These are phyloP conservation scores for Onygenales sp. DNA, from an alignment of 2,329 filamentous ascomycete species.

Conservation along the genomic window DNA sequence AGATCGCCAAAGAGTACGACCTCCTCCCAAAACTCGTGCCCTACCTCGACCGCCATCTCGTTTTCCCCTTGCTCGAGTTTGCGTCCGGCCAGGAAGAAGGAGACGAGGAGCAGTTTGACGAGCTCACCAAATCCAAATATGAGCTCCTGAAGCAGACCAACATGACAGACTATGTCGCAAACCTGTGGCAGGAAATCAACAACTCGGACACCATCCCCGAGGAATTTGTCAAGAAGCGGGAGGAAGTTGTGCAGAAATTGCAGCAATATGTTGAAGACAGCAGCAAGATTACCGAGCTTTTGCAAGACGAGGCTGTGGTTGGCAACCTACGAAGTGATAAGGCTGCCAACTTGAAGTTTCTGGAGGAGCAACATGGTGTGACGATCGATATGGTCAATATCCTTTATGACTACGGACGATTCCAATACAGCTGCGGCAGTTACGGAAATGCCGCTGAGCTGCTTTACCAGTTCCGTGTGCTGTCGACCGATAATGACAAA, in stretches of 20 bases:
- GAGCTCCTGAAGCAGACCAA: slow-evolving; percentile 93
- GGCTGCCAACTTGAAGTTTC: slow-evolving; percentile 94
- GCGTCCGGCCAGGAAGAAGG: slow-evolving; percentile 73
- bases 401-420: slow-evolving; percentile 91
- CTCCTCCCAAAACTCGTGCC: slow-evolving; percentile 82
- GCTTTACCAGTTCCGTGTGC: slow-evolving; percentile 93
- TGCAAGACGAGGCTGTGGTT: slow-evolving; percentile 83
- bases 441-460: slow-evolving; percentile 84
- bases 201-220: slow-evolving; percentile 65
- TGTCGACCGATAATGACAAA: slow-evolving; percentile 98
- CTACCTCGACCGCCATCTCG: slow-evolving; percentile 88
- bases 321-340: slow-evolving; percentile 90
- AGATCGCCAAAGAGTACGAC: slow-evolving; percentile 62
- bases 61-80: slow-evolving; percentile 95
- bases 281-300: slow-evolving; percentile 74
- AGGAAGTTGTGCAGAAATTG: slow-evolving; percentile 75
- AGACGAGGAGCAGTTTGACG: slow-evolving; percentile 49
- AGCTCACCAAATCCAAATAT: slow-evolving; percentile 80
- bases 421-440: slow-evolving; percentile 95
- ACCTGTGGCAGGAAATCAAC: slow-evolving; percentile 83
- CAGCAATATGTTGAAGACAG: slow-evolving; percentile 80
- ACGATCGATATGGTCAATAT: slow-evolving; percentile 93
- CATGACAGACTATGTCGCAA: slow-evolving; percentile 97
- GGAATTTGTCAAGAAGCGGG: slow-evolving; percentile 81
- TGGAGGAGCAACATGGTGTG: slow-evolving; percentile 94